phyloP scores from a whole-genome alignment of 2,329 filamentous ascomycete genomes.

The Stromatinia cepivora region DNA sequence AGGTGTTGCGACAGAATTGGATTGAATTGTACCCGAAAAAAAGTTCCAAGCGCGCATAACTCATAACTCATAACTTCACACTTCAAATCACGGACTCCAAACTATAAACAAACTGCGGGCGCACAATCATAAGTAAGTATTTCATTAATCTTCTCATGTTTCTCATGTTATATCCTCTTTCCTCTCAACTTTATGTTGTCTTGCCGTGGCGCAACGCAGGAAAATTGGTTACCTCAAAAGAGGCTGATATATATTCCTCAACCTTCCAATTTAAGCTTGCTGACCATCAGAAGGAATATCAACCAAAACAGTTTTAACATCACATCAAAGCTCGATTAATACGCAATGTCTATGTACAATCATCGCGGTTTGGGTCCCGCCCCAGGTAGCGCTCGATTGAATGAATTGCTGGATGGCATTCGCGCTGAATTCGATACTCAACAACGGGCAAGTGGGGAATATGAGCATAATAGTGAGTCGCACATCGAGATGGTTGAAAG shows the following conservation, averaged over 20 bases:
- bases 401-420: slow-evolving; percentile 88
- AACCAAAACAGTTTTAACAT: neutral
- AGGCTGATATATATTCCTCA: neutral
- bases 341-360: slow-evolving; percentile 77
- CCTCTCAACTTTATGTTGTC: neutral
- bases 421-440: slow-evolving; percentile 88
- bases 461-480: slow-evolving; percentile 88
- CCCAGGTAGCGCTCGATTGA: slow-evolving; percentile 68
- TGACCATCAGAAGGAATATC: neutral
- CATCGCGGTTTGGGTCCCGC: slow-evolving; percentile 80
- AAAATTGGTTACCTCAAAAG: neutral
- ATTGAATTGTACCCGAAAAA: neutral
- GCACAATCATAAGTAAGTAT: slow-evolving; percentile 2
- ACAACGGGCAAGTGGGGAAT: slow-evolving; percentile 76
- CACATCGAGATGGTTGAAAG: neutral
- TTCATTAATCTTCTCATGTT: neutral
- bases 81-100: slow-evolving; percentile 4
- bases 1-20: slow-evolving; percentile 11
- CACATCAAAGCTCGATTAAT: neutral
- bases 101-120: neutral
- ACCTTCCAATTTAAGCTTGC: neutral
- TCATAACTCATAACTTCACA: neutral
- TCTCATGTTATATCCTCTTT: neutral
- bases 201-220: slow-evolving; percentile 7
- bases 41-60: slow-evolving; percentile 12